Base-by-base conservation (phyloP, 2,329 filamentous ascomycete genomes). In the Fusarium anguioides region DNA sequence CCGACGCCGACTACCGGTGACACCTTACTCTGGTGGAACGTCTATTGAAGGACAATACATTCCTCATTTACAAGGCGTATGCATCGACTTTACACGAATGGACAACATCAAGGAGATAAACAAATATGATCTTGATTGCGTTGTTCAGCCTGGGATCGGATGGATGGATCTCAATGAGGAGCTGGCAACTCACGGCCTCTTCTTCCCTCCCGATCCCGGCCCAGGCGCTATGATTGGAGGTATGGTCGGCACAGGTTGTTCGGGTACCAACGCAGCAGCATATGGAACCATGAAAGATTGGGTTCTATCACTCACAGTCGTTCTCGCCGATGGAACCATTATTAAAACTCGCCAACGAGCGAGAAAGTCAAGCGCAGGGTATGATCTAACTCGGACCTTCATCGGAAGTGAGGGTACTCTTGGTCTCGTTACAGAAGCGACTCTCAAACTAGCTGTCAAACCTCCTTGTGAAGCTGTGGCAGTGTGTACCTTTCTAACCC, bases 41-140 rank as follows among this genome's bases (percentile, higher is more conserved):
- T 95, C 91, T 65, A 82, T 97, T 0, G 94, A 97, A 77, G 94
- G 91, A 11, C 96, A 97, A 76, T 97, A 97, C 77, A 92, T 92
- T 0, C 92, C 93, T 8, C 93, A 93, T 0, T 91, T 89, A 73
- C 93, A 93, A 6, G 94, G 94, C 6, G 87, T 97, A 74, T 94
- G 92, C 65, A 89, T 97, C 44, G 94, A 97, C 74, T 97, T 97
- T 75, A 87, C 88, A 2, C 87, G 87, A 73, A 97, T 97, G 94
- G 90, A 96, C 75, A 83, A 89, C 70, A 91, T 97, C 17, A 69
- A 97, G 24, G 83, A 89, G 46, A 83, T 97, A 51, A 91, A 97
- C 75, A 89, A 91, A 68, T 89, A 92, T 5, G 94, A 97, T 75
- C 92, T 97, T 90, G 94, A 97, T 71, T 85, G 97, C 37, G 91